A percentile compares a stretch with the other conserved stretches of the same genome.
Conservation (phyloP, 176 grass and related monocot species). For the Oryza meyeriana region DNA sequence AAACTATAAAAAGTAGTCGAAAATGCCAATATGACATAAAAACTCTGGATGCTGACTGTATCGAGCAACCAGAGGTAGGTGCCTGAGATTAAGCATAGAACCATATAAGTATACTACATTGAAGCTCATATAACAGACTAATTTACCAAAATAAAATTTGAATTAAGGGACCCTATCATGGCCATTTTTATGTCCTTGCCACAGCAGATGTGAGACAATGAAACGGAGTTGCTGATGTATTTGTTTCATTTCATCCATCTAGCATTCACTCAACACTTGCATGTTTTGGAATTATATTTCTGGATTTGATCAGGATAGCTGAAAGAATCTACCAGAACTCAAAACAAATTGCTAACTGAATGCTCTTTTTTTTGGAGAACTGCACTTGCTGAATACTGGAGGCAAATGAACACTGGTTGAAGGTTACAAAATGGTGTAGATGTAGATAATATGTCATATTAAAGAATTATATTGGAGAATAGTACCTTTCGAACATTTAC, state of each 20-base stretch:
- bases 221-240: not conserved
- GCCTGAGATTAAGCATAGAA: not conserved
- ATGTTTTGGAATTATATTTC: not conserved
- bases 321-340: not conserved
- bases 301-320: not conserved
- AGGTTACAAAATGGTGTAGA: not conserved
- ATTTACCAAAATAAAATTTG: not conserved
- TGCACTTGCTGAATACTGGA: not conserved
- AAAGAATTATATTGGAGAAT: conserved; percentile 10
- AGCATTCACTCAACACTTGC: not conserved
- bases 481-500: conserved; percentile 40
- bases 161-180: not conserved
- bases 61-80: not conserved
- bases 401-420: not conserved
- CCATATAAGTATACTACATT: not conserved
- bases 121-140: not conserved
- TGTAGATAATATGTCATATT: conserved; percentile 12
- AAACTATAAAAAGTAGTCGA: not conserved
- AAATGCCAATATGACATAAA: conserved; percentile 4
- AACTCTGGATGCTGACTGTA: not conserved
- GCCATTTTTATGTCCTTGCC: not conserved
- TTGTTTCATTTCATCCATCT: not conserved
- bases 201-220: not conserved
- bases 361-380: no score
- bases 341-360: not conserved